A percentile compares a stretch with the other conserved stretches of the same genome.
Evolutionary conservation across 306 rosid species (phyloP).

Genomic region (Corylus heterophylla): DNA sequence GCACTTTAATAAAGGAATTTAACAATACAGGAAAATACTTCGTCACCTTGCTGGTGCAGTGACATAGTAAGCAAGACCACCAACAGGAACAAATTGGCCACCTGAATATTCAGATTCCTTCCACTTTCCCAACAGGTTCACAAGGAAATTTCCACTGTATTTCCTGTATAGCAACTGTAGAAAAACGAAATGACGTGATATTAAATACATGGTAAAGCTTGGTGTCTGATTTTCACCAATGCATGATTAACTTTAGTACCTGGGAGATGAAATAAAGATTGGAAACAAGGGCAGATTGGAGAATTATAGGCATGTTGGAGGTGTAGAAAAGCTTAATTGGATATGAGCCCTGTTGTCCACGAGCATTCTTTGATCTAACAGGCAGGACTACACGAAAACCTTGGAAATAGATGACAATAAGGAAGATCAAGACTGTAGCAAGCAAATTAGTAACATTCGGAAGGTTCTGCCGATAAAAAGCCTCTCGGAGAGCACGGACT

Average conservation of each 20-base stretch:
- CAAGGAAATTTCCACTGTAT: conserved; percentile 26
- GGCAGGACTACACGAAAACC: conserved; percentile 61
- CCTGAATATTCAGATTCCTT: conserved; percentile 36
- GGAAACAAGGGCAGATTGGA: conserved; percentile 58
- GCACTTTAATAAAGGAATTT: background rate
- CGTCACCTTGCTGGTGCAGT: conserved; percentile 35
- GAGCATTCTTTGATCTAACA: conserved; percentile 57
- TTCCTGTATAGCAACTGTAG: conserved; percentile 35
- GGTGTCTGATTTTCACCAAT: background rate
- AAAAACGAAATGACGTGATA: background rate
- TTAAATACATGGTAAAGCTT: background rate
- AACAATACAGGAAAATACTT: background rate
- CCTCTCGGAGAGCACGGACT: conserved; percentile 58
- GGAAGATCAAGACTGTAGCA: conserved; percentile 55
- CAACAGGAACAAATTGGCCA: conserved; percentile 24
- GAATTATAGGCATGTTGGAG: conserved; percentile 66
- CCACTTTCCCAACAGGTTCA: conserved; percentile 30
- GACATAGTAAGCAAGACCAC: conserved; percentile 32
- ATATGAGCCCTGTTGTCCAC: conserved; percentile 56
- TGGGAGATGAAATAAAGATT: conserved; percentile 54
- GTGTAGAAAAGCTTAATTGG: conserved; percentile 64
- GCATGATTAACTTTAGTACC: conserved; percentile 23
- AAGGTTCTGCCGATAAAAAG: conserved; percentile 61
- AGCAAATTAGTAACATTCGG: conserved; percentile 60
- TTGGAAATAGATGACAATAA: conserved; percentile 58